Percentiles rank a stretch among this genome's conserved stretches.
Conservation (phyloP, 176 grass and related monocot genomes). For the Oryza glumipatula region DNA sequence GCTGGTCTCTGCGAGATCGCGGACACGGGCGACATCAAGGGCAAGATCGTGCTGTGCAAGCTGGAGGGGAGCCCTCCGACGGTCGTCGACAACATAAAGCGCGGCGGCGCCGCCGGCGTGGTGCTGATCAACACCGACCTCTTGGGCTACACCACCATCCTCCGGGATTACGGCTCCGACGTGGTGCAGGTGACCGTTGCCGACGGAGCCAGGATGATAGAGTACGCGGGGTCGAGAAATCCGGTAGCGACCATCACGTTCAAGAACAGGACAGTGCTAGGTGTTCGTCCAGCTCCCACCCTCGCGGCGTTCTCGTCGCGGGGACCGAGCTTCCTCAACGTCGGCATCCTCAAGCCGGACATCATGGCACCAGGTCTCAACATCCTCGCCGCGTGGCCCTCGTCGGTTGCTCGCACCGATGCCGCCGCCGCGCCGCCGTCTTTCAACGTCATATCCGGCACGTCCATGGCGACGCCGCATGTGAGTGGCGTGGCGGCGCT, state of each 20-base stretch:
- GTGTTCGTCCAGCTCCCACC: conserved; percentile 20
- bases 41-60: conserved; percentile 36
- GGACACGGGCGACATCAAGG: not conserved
- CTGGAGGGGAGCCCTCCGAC: too few relatives aligned
- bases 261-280: conserved; percentile 17
- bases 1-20: not conserved
- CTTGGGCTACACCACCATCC: not conserved
- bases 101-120: not conserved
- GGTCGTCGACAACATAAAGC: not conserved
- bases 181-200: conserved; percentile 20
- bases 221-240: not conserved
- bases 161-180: conserved; percentile 20
- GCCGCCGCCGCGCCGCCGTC: not conserved
- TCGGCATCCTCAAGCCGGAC: conserved; percentile 64
- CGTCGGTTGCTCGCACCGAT: not conserved
- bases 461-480: conserved; percentile 64
- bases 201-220: not conserved
- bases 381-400: conserved; percentile 54
- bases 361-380: conserved; percentile 54
- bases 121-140: conserved; percentile 16
- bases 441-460: conserved; percentile 51
- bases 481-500: conserved; percentile 53
- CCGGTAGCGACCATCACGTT: not conserved
- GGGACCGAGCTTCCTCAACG: conserved; percentile 9
- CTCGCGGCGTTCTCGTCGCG: conserved; percentile 54